Evolutionary conservation across 306 rosid species (phyloP), one percentile per base, ranked within the genome.

Genomic region (Notholithocarpus densiflorus): DNA sequence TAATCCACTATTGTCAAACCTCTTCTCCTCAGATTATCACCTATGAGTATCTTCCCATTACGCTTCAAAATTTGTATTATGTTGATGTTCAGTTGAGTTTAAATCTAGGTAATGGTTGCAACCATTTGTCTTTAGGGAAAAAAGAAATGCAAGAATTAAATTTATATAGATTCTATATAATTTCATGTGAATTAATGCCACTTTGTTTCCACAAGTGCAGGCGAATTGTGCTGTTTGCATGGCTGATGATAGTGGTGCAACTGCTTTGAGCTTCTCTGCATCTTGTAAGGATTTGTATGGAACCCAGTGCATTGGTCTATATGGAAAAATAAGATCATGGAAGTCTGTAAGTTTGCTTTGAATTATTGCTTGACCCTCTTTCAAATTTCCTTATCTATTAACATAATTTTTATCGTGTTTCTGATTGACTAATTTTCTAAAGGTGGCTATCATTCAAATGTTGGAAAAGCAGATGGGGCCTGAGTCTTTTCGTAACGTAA

Each of bases 401-500:
- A 40, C 72, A 20, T 48, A 69, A 69, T 19, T 72, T 45, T 43
- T 19, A 62, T 59, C 10, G 1, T 34, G 55, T 32, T 19, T 75
- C 64, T 27, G 43, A 31, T 51, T 9, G 51, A 55, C 27, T 1
- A 65, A 31, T 79, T 72, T 21, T 71, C 65, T 79, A 66, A 82
- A 95, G 99, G 98, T 95, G 80, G 97, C 99, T 32, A 84, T 93
- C 87, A 95, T 93, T 89, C 98, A 95, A 83, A 93, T 95, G 98
- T 77, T 95, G 89, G 99, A 95, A 86, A 95, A 95, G 88, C 98
- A 95, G 82, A 95, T 95, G 99, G 99, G 99, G 71, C 97, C 98
- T 0, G 99, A 95, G 88, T 92, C 94, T 60, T 95, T 95, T 75
- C 97, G 99, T 34, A 93, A 90, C 86, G 99, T 95, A 83, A 89